These are phyloP conservation scores for Ophiostoma montium DNA, from an alignment of 2,329 filamentous ascomycete species.

Conservation along the genomic window DNA sequence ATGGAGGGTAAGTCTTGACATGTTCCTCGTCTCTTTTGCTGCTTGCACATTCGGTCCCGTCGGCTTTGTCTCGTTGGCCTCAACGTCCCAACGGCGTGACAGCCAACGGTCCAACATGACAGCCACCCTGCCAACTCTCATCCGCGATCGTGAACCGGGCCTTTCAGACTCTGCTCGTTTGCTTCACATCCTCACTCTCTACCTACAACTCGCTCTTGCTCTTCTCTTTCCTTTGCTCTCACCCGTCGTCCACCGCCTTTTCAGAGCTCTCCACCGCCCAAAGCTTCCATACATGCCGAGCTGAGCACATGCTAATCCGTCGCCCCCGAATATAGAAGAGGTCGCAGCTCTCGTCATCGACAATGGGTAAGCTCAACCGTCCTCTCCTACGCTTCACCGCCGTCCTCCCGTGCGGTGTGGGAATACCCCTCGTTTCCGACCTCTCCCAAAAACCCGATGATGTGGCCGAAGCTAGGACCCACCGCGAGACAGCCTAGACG, in stretches of 20 bases:
- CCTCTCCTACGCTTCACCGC: background rate
- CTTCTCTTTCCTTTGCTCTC: background rate
- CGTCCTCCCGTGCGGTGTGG: background rate
- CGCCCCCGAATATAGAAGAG: conserved; percentile 61
- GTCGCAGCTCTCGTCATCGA: conserved; percentile 99
- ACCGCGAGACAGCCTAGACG: conserved; percentile 4
- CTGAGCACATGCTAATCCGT: conserved; percentile 5
- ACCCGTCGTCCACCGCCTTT: conserved; percentile 9
- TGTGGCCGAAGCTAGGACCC: conserved; percentile 10
- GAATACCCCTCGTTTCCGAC: conserved; percentile 3
- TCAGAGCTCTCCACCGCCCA: background rate
- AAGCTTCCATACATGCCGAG: background rate
- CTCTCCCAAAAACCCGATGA: conserved; percentile 8
- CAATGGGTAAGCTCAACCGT: conserved; percentile 81
- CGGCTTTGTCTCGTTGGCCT: background rate
- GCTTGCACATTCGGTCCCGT: background rate
- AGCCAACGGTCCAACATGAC: no score
- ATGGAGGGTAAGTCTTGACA: conserved; percentile 2
- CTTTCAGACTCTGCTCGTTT: background rate
- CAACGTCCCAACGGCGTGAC: no score
- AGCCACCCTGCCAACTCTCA: no score
- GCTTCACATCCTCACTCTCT: background rate
- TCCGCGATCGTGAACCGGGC: no score
- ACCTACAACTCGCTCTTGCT: background rate
- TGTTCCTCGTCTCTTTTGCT: background rate